These are phyloP conservation scores for Chlamydomonas reinhardtii DNA, from an alignment of 163 green algal species.

Conservation along the genomic window DNA sequence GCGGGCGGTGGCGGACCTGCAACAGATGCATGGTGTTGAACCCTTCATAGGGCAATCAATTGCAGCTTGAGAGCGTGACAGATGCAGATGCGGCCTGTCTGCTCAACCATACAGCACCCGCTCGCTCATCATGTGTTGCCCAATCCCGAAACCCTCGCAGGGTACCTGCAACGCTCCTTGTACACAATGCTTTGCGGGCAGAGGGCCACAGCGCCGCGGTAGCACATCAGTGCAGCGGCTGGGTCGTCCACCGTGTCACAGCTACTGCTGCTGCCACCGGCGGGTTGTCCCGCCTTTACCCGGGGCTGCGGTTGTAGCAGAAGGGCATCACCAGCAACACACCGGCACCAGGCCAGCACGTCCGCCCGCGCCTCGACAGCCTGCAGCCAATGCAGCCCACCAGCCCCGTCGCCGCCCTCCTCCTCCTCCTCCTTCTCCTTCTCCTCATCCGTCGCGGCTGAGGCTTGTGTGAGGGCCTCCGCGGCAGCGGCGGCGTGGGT, in stretches of 20 bases:
- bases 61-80: no score
- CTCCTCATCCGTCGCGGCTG: neutral
- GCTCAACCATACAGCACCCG: no score
- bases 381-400: neutral
- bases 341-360: constrained; percentile 25
- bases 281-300: neutral
- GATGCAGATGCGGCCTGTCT: no score
- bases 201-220: constrained; percentile 10
- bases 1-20: neutral
- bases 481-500: neutral
- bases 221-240: constrained; percentile 11
- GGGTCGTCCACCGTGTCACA: neutral
- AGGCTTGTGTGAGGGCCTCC: no score
- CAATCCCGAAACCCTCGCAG: neutral
- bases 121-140: no score
- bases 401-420: no score
- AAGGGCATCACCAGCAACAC: constrained; percentile 9
- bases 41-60: no score
- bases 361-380: constrained; percentile 4
- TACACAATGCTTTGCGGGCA: neutral
- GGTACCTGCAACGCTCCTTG: neutral
- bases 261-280: neutral
- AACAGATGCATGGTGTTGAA: no score
- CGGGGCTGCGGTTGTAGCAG: neutral
- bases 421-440: neutral